Conservation (phyloP, 2,329 filamentous ascomycete genomes). For the Pestalotiopsis sp. region DNA sequence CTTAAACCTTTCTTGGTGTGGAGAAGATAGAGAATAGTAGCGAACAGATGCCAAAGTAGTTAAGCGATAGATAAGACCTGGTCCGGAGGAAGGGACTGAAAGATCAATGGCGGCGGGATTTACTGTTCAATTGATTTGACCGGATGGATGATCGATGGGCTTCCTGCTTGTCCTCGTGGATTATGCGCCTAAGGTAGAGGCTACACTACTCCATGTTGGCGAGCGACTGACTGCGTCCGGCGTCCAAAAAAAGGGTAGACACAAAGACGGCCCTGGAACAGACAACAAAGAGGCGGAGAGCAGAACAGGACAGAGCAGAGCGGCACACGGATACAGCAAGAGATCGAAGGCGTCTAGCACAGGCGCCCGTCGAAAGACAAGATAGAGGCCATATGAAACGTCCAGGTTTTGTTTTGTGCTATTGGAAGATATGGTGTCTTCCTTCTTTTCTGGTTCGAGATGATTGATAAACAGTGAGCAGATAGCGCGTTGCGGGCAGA, state of each 20-base stretch:
- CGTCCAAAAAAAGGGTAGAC: background rate
- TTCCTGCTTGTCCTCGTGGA: background rate
- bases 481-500: no score
- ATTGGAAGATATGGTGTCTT: no score
- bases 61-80: background rate
- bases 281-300: background rate
- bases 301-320: background rate
- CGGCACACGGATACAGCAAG: background rate
- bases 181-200: background rate
- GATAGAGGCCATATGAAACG: background rate
- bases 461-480: no score
- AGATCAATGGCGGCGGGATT: background rate
- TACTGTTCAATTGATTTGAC: background rate
- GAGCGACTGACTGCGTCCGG: background rate
- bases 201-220: background rate
- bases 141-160: background rate
- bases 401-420: no score
- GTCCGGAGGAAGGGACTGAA: background rate
- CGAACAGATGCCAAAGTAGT: background rate
- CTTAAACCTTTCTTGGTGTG: background rate
- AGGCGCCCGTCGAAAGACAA: background rate
- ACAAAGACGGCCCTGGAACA: background rate
- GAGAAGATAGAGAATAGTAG: background rate
- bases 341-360: background rate
- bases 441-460: no score